Evolutionary conservation across 495 filamentous ascomycete species (phyloP).

Genomic region (Podospora bellae-mahoneyi): DNA sequence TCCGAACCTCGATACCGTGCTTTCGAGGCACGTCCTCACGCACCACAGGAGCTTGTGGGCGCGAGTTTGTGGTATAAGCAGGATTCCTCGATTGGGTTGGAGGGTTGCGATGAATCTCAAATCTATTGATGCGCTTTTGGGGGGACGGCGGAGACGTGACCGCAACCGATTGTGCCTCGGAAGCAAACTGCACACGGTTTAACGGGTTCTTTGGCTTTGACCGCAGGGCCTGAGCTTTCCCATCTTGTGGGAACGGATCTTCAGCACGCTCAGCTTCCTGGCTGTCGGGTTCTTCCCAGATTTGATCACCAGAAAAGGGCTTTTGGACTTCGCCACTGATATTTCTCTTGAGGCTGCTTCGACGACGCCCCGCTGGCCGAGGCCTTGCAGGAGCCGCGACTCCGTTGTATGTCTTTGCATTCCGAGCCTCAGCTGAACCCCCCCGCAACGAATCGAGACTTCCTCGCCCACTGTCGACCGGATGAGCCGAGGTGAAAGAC

Average conservation of each 20-base stretch:
- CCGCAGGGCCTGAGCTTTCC: slow-evolving; percentile 32
- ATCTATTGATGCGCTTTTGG: slow-evolving; percentile 56
- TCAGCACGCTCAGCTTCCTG: slow-evolving; percentile 20
- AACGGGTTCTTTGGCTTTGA: slow-evolving; percentile 59
- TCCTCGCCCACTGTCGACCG: slow-evolving; percentile 24
- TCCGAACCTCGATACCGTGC: slow-evolving; percentile 75
- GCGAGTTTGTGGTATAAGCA: slow-evolving; percentile 63
- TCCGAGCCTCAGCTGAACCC: slow-evolving; percentile 24
- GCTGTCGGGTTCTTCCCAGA: slow-evolving; percentile 78
- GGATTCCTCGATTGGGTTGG: slow-evolving; percentile 72
- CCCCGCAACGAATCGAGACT: slow-evolving; percentile 35
- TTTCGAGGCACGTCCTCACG: slow-evolving; percentile 48
- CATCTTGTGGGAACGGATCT: slow-evolving; percentile 13
- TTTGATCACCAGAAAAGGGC: slow-evolving; percentile 70
- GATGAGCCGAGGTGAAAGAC: slow-evolving; percentile 31
- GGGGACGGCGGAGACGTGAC: slow-evolving; percentile 27
- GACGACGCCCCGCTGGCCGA: slow-evolving; percentile 31
- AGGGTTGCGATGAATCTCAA: slow-evolving; percentile 75
- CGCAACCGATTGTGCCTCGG: slow-evolving; percentile 25
- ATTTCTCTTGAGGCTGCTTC: slow-evolving; percentile 53
- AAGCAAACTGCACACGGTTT: slow-evolving; percentile 52
- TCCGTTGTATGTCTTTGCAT: slow-evolving; percentile 30
- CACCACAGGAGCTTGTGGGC: slow-evolving; percentile 29
- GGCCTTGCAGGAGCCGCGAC: slow-evolving; percentile 25
- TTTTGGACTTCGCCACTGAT: slow-evolving; percentile 56